These are phyloP conservation scores for Mortierella sp. DNA, from an alignment of 371 early-diverging fungal species.

Conservation along the genomic window DNA sequence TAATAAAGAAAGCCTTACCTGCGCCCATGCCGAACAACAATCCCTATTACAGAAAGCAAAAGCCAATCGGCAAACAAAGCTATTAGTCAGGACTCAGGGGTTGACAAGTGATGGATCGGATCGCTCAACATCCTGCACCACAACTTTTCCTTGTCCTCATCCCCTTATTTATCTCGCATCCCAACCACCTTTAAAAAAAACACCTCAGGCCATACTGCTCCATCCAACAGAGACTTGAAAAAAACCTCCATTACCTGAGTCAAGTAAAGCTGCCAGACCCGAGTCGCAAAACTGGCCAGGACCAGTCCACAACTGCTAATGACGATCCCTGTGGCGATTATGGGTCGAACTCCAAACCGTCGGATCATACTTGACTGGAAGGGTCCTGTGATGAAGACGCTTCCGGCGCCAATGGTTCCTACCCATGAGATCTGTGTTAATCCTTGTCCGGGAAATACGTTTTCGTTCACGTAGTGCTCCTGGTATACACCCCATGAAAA, in stretches of 20 bases:
- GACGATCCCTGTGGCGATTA: conserved; percentile 68
- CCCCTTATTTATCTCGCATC: background rate
- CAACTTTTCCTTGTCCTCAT: too few relatives aligned
- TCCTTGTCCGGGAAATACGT: conserved; percentile 57
- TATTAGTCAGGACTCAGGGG: background rate
- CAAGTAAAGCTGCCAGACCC: conserved; percentile 67
- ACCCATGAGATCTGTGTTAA: conserved; percentile 64
- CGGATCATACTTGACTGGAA: conserved; percentile 73
- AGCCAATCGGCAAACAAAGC: background rate
- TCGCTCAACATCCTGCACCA: background rate
- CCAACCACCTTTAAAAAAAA: background rate
- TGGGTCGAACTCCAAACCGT: conserved; percentile 64
- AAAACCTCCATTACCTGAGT: conserved; percentile 64
- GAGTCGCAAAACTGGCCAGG: conserved; percentile 66
- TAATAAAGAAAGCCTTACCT: conserved; percentile 17
- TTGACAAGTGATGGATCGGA: background rate
- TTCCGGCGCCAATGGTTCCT: conserved; percentile 61
- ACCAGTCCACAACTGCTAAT: conserved; percentile 66
- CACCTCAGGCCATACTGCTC: background rate
- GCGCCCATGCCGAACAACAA: conserved; percentile 71
- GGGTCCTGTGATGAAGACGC: conserved; percentile 63
- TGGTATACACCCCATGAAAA: conserved; percentile 67
- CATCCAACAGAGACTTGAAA: background rate
- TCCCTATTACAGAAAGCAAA: conserved; percentile 50
- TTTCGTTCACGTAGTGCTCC: conserved; percentile 42